Evolutionary conservation across 768 basidiomycete species (phyloP).

Genomic region (Boletus rubropictus): DNA sequence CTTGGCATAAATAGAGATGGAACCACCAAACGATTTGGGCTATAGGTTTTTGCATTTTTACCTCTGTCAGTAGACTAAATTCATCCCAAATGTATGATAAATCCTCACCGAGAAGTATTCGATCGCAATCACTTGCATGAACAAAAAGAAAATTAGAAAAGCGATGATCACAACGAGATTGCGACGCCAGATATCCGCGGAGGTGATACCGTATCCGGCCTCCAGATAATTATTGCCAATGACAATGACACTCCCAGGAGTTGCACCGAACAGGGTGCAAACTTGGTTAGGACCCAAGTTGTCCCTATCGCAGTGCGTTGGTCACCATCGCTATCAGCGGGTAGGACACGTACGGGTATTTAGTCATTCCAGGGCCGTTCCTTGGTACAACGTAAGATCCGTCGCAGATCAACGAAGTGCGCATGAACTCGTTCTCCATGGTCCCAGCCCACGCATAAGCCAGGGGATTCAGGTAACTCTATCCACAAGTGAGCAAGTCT

Average conservation of each 20-base stretch:
- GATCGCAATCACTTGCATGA: constrained; percentile 60
- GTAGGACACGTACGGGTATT: constrained; percentile 51
- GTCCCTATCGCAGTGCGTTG: constrained; percentile 34
- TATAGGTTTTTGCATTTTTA: constrained; percentile 8
- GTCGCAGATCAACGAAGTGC: constrained; percentile 57
- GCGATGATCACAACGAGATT: constrained; percentile 67
- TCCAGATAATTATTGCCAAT: constrained; percentile 57
- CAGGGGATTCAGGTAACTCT: constrained; percentile 77
- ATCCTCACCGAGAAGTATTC: constrained; percentile 56
- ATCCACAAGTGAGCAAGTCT: constrained; percentile 6
- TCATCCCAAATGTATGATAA: not conserved
- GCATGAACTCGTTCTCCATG: constrained; percentile 85
- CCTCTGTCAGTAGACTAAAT: not conserved
- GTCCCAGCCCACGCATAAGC: constrained; percentile 69
- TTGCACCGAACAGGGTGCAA: constrained; percentile 70
- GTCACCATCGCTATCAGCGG: not conserved
- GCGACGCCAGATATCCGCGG: constrained; percentile 55
- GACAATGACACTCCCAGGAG: constrained; percentile 49
- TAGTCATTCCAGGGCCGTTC: constrained; percentile 47
- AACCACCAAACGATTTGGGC: constrained; percentile 33
- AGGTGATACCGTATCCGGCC: constrained; percentile 45
- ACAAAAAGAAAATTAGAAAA: constrained; percentile 65
- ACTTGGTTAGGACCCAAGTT: constrained; percentile 62
- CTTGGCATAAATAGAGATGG: constrained; percentile 55
- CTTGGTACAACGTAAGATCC: constrained; percentile 62